phyloP scores from a whole-genome alignment of 768 basidiomycete species.

The Mycena amicta region DNA sequence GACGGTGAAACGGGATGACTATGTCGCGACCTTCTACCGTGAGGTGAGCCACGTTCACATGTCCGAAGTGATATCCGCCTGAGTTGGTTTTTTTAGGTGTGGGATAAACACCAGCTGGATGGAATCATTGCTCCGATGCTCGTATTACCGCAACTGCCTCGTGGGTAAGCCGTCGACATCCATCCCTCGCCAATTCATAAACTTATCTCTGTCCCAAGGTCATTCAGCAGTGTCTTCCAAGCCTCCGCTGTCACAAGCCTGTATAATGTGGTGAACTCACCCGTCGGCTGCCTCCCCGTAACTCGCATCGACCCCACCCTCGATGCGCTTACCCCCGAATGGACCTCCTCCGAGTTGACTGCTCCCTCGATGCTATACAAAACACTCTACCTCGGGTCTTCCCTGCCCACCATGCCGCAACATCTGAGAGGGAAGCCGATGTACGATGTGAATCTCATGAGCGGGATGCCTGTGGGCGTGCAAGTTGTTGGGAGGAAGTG shows the following conservation, averaged over 20 bases:
- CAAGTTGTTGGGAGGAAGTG: constrained; percentile 46
- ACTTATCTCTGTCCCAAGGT: no score
- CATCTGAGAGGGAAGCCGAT: constrained; percentile 25
- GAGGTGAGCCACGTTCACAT: constrained; percentile 4
- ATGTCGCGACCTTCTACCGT: not conserved
- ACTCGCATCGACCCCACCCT: constrained; percentile 36
- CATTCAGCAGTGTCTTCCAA: not conserved
- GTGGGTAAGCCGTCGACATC: no score
- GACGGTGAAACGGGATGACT: not conserved
- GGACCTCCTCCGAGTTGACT: constrained; percentile 8
- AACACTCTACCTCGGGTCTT: not conserved
- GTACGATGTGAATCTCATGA: constrained; percentile 45
- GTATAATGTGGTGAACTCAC: constrained; percentile 25
- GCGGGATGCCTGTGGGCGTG: constrained; percentile 47
- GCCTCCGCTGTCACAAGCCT: constrained; percentile 3
- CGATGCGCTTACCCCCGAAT: constrained; percentile 37
- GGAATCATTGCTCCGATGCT: constrained; percentile 14
- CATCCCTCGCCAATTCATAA: no score
- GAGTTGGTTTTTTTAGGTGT: constrained; percentile 1
- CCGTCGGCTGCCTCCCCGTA: constrained; percentile 48
- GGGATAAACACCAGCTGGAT: constrained; percentile 15
- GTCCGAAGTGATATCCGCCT: not conserved
- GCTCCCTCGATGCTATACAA: constrained; percentile 11
- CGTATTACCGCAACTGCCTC: constrained; percentile 6
- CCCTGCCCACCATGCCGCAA: not conserved